Conservation (phyloP, 129 eudicot species). For the Artemisia argyi region DNA sequence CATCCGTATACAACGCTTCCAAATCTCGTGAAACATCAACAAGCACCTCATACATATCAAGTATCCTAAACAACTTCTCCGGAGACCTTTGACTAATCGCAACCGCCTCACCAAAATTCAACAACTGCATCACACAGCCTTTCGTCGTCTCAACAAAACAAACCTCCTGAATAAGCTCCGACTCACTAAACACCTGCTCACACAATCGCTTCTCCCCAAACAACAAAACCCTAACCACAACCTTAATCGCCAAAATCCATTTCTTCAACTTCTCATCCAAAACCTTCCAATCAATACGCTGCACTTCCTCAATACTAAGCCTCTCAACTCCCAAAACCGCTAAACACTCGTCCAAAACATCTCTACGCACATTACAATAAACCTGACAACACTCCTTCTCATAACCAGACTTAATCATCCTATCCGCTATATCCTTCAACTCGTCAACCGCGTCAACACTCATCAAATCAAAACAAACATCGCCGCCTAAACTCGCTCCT, state of each 20-base stretch:
- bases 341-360: constrained; percentile 76
- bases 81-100: constrained; percentile 70
- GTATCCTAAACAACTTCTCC: constrained; percentile 76
- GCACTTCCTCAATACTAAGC: constrained; percentile 87
- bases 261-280: constrained; percentile 81
- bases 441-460: constrained; percentile 50
- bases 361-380: constrained; percentile 60
- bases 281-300: constrained; percentile 71
- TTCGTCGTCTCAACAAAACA: constrained; percentile 80
- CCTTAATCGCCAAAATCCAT: constrained; percentile 70
- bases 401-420: constrained; percentile 80
- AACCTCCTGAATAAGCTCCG: constrained; percentile 58
- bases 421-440: constrained; percentile 63
- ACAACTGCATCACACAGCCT: constrained; percentile 85
- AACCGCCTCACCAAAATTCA: constrained; percentile 92
- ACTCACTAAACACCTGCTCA: constrained; percentile 60
- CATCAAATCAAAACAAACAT: constrained; percentile 59
- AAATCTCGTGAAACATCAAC: constrained; percentile 50
- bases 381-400: constrained; percentile 93
- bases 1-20: constrained; percentile 49
- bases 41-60: constrained; percentile 87
- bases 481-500: constrained; percentile 72
- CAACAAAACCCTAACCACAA: constrained; percentile 61
- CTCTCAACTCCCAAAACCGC: constrained; percentile 69
- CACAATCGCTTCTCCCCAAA: constrained; percentile 66